Percentiles rank a stretch among this genome's conserved stretches.
These are phyloP conservation scores for Colletotrichum tofieldiae DNA, from an alignment of 2,329 filamentous ascomycete species.

Conservation along the genomic window DNA sequence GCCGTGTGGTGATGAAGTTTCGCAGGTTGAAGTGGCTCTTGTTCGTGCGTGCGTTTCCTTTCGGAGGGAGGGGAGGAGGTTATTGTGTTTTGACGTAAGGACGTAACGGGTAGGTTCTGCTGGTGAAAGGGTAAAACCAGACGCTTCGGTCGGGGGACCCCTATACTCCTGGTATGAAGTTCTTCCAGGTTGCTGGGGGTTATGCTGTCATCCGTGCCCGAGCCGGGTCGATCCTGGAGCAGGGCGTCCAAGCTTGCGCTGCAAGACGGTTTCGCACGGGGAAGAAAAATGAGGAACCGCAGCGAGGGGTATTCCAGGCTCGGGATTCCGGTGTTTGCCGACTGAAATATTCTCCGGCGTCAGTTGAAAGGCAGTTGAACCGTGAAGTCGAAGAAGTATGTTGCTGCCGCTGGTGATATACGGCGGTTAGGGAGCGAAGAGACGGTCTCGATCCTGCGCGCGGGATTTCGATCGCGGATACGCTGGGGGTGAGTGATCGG, in stretches of 20 bases:
- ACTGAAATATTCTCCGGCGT: neutral
- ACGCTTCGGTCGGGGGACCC: slow-evolving; percentile 32
- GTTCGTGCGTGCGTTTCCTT: slow-evolving; percentile 7
- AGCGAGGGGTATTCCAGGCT: neutral
- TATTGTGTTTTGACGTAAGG: slow-evolving; percentile 31
- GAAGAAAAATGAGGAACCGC: slow-evolving; percentile 26
- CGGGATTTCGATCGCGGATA: slow-evolving; percentile 32
- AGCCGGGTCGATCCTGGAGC: slow-evolving; percentile 36
- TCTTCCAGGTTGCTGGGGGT: slow-evolving; percentile 32
- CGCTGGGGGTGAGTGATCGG: slow-evolving; percentile 14
- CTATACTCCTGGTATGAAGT: slow-evolving; percentile 30
- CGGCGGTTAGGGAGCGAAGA: slow-evolving; percentile 3
- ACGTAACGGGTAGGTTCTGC: slow-evolving; percentile 19
- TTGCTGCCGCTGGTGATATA: slow-evolving; percentile 21
- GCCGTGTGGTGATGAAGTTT: slow-evolving; percentile 14
- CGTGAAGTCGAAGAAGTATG: neutral
- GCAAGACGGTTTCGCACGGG: slow-evolving; percentile 34
- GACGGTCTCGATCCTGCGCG: slow-evolving; percentile 27
- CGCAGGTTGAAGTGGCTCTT: neutral
- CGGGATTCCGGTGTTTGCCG: slow-evolving; percentile 3
- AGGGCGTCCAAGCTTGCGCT: slow-evolving; percentile 29
- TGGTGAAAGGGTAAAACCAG: slow-evolving; percentile 23
- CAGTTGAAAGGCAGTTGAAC: neutral
- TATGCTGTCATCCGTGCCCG: slow-evolving; percentile 42
- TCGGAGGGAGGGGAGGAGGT: neutral